Conservation (phyloP, 768 basidiomycete species). For the Crepidotus variabilis region DNA sequence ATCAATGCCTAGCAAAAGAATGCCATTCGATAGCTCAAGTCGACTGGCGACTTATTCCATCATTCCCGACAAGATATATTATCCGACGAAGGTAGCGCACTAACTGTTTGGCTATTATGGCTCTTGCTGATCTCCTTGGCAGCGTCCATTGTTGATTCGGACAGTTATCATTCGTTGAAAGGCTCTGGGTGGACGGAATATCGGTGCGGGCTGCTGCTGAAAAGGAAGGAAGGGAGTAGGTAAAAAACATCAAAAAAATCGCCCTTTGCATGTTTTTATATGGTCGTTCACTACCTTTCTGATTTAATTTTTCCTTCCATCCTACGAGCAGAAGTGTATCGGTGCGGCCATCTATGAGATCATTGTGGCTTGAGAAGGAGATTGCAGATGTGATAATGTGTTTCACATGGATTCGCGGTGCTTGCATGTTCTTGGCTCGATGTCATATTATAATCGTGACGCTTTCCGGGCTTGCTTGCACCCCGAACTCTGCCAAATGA, state of each 20-base stretch:
- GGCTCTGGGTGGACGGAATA: neutral
- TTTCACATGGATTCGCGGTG: neutral
- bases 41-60: neutral
- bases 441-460: no score
- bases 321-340: neutral
- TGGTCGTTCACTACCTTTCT: neutral
- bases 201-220: neutral
- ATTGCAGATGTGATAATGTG: neutral
- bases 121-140: neutral
- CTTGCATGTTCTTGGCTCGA: no score
- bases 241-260: neutral
- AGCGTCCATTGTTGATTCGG: neutral
- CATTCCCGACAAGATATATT: neutral
- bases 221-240: neutral
- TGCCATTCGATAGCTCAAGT: neutral
- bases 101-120: neutral
- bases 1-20: neutral
- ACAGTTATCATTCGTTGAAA: neutral
- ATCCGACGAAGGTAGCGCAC: neutral
- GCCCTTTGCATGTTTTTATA: neutral
- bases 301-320: neutral
- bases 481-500: no score
- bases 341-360: neutral
- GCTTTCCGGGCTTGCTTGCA: no score
- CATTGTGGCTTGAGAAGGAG: neutral